Base-by-base conservation (phyloP, 139 green algal species). In the Chlamydomonas asymmetrica region DNA sequence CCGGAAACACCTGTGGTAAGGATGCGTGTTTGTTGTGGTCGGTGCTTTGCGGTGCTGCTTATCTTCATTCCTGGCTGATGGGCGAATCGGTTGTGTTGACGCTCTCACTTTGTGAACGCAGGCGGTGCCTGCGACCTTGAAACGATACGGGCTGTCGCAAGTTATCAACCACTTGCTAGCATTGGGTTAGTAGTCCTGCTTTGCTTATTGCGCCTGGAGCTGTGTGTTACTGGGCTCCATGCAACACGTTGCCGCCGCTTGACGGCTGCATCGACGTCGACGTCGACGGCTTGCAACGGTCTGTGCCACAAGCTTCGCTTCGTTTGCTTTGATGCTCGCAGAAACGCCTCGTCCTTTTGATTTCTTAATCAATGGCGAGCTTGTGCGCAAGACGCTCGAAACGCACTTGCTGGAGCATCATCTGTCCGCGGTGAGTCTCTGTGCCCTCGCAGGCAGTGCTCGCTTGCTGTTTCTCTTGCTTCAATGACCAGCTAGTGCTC, bases 121-220 rank as follows among this genome's bases (percentile, higher is more conserved):
- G 92, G 88, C 93, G 16, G 91, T 99, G 3, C 96, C 96, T 0
- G 82, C 86, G 3, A 89, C 84, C 32, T 71, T 98, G 16, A 96
- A 94, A 45, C 92, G 96, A 27, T 95, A 96, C 80, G 96, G 95
- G 0, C 83, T 99, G 13, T 98, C 93, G 1, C 95, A 98, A 80
- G 89, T 99, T 52, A 90, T 99, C 85, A 99, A 99, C 76, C 91
- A 95, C 80, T 75, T 99, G 18, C 87, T 99, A 1, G 89, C 73
- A 3, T 76, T 94, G 10, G 92, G 93, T 96, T 41, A 84, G 89
- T 23, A 1, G 4, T 3, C 29, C 22, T 37, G 62, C 1, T 52
- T 57, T 22, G 49, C 49, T 57, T 57, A 22, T n/a, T n/a, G n/a
- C n/a, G n/a, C n/a, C n/a, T n/a, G n/a, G n/a, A n/a, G n/a, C n/a